Base-by-base conservation (phyloP, 345 rosid genomes). In the Gossypium rotundifolium region DNA sequence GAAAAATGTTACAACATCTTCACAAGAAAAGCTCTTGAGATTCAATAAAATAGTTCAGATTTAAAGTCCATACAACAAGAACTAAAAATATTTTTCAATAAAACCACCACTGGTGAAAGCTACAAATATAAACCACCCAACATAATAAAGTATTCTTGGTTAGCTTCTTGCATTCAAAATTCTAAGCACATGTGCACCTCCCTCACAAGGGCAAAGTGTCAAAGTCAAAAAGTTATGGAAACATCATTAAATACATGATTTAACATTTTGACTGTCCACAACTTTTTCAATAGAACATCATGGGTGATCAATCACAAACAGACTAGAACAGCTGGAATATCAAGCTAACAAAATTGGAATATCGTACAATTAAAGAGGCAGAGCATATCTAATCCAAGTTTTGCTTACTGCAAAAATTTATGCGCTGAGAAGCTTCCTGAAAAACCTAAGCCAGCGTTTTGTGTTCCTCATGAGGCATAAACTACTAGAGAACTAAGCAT, bases 41-140 rank as follows among this genome's bases (percentile, higher is more conserved):
- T 65, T 49, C 51, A 72, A 61, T 27, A 58, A 58, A 60, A 48
- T 46, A 48, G 33, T 45, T 51, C 49, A 59, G 25, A 65, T 38
- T 64, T 29, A 44, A 78, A 58, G 13, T 52, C 62, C 61, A 40
- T n/a, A 33, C 6, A 38, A 65, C 67, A 64, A 44, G 27, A 45
- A 9, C 10, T 44, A 22, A 22, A 44, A 44, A 58, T 14, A 16
- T 60, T 10, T 9, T 22, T 73, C 16, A 45, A 16, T 11, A 14
- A 73, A 58, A 73, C 16, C 46, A 8, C 1, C 22, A 40, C 27
- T 20, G 55, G 57, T 2, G 8, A 72, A 58, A 22, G 66, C 66
- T 59, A 22, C 67, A 61, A 70, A 54, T 61, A 75, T 73, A 73
- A 69, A 83, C 67, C 58, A 44, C 66, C 62, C 59, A 73, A 38